Conservation (phyloP, 352 stramenopile species). For the Globisporangium cystogenes region DNA sequence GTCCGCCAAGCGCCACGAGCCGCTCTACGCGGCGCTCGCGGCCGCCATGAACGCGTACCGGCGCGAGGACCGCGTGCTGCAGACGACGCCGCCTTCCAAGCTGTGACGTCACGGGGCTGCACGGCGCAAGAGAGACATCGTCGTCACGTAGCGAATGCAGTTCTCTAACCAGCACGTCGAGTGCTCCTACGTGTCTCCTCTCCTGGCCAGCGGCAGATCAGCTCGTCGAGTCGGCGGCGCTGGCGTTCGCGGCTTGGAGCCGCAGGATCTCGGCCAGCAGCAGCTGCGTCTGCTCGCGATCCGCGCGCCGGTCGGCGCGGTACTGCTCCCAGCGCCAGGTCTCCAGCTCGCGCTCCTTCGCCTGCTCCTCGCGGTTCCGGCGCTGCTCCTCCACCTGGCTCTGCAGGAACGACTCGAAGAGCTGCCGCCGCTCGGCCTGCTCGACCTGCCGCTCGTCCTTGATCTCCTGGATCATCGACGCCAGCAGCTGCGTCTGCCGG, state of each 20-base stretch:
- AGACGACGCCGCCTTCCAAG: not conserved
- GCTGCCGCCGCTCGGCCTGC: not conserved
- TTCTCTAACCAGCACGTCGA: too few relatives aligned
- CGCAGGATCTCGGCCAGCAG: not conserved
- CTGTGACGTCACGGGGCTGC: not conserved
- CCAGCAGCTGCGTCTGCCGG: not conserved
- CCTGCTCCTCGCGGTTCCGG: conserved; percentile 1
- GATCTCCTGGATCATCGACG: conserved; percentile 2
- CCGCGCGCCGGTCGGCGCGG: not conserved
- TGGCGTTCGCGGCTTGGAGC: not conserved
- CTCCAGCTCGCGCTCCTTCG: not conserved
- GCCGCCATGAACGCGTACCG: conserved; percentile 21
- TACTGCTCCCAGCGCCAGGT: conserved; percentile 1
- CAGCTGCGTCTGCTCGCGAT: not conserved
- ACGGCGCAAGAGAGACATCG: too few relatives aligned
- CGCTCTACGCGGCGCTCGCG: conserved; percentile 18
- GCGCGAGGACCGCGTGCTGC: too few relatives aligned
- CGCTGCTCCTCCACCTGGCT: not conserved
- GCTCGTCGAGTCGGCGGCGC: not conserved
- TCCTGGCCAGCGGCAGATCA: too few relatives aligned
- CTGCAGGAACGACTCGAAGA: not conserved
- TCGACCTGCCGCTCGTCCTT: not conserved
- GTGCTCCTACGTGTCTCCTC: too few relatives aligned
- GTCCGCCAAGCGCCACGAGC: conserved; percentile 21
- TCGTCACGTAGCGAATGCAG: too few relatives aligned